phyloP scores from a whole-genome alignment of 2,329 filamentous ascomycete genomes.

The Claviceps capensis region DNA sequence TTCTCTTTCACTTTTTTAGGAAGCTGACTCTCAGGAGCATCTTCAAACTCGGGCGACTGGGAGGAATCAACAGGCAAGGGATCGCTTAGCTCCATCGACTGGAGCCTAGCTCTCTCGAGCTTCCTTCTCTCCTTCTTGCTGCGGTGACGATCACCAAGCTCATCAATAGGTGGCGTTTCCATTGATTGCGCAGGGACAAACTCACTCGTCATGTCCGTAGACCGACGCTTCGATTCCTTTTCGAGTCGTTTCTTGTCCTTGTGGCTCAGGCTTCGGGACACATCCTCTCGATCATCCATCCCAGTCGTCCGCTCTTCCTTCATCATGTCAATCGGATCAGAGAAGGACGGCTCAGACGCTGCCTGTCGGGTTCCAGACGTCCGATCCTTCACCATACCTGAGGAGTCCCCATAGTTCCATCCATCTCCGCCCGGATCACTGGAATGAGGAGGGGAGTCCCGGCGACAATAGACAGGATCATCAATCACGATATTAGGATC shows the following conservation, averaged over 20 bases:
- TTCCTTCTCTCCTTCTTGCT: constrained; percentile 38
- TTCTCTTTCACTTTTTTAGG: constrained; percentile 23
- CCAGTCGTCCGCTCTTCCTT: constrained; percentile 14
- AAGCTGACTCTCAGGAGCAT: constrained; percentile 13
- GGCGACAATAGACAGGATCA: constrained; percentile 47
- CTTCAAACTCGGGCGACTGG: constrained; percentile 10
- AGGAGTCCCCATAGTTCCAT: constrained; percentile 36
- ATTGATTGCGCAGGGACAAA: constrained; percentile 1
- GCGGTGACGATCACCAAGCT: constrained; percentile 16
- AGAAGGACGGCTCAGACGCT: constrained; percentile 26
- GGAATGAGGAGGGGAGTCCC: constrained; percentile 49
- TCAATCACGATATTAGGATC: constrained; percentile 57
- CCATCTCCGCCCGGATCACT: constrained; percentile 28
- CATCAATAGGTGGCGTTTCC: constrained; percentile 8
- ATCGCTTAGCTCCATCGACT: constrained; percentile 6
- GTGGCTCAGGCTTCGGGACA: constrained; percentile 26
- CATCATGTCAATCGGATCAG: constrained; percentile 33
- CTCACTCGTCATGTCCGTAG: constrained; percentile 12
- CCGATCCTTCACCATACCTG: constrained; percentile 33
- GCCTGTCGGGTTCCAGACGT: constrained; percentile 4
- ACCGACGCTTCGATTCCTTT: constrained; percentile 22
- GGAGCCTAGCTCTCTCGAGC: constrained; percentile 22
- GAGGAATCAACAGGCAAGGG: constrained; percentile 2
- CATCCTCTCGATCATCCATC: constrained; percentile 13
- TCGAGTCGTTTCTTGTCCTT: constrained; percentile 36